Base-by-base conservation (phyloP, 2,329 filamentous ascomycete species). In the Arthrobotrys iridis region DNA sequence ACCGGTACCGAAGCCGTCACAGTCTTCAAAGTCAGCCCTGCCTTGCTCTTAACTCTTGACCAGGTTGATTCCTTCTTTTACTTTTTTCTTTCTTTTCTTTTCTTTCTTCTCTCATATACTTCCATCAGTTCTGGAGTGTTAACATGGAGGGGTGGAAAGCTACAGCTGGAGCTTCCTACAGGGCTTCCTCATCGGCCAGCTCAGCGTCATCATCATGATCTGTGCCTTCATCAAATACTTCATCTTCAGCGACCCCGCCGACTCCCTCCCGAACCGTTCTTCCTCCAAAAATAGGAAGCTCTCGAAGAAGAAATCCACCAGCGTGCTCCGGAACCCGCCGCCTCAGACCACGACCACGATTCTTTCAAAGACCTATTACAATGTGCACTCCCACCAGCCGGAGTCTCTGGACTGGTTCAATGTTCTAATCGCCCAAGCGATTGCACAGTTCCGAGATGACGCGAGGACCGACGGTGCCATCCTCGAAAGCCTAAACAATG, bases 331-430 rank as follows among this genome's bases (percentile, higher is more conserved):
- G 3, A 89, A 88, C 15, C 87, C 91, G 0, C 90, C 91, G 0
- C 87, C 88, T 2, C 88, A 96, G 15, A 96, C 93, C 3, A 96
- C 96, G n/a, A 91, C 91, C 58, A 96, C 93, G 7, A 97, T 99
- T 76, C 86, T 99, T 24, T 90, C 90, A 79, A 99, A 99, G 84
- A 98, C 95, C 20, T 99, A 97, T 83, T 99, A 99, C 84, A 97
- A 96, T 81, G 92, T 95, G 45, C 88, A 96, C 79, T 93, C 92
- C 74, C 95, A 99, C 82, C 95, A 98, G 82, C 95, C 95, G 0
- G 95, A 99, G 83, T 96, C 92, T 70, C 83, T 99, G 75, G 95
- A 99, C 83, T 99, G 95, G 95, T 98, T 99, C 86, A 99, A 99
- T 81, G 95, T 99, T 24, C 85, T 99, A 65, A 90, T 98, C 59